phyloP scores from a whole-genome alignment of 1,284 basidiomycete genomes.

The Golubevia sp. region DNA sequence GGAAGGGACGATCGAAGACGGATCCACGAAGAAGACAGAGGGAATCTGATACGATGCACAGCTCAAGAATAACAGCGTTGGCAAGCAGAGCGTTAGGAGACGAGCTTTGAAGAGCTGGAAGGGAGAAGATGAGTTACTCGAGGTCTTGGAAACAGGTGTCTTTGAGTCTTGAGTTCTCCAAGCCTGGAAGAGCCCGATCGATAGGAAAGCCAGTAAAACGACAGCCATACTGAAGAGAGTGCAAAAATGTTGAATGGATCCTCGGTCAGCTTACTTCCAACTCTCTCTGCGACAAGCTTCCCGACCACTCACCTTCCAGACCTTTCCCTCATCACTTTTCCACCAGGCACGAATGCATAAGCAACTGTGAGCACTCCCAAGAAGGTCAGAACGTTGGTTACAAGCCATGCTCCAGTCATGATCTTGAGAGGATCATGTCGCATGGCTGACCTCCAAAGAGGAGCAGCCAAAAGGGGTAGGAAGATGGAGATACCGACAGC shows the following conservation, averaged over 20 bases:
- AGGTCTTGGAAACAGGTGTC: background rate
- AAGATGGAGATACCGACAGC: slow-evolving; percentile 74
- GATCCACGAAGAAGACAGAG: no score
- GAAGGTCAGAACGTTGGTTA: slow-evolving; percentile 39
- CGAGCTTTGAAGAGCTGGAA: background rate
- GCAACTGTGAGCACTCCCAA: slow-evolving; percentile 75
- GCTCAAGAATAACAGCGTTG: no score
- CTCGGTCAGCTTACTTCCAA: background rate
- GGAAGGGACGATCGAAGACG: slow-evolving; percentile 65
- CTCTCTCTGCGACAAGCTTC: background rate
- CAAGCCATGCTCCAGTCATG: slow-evolving; percentile 38
- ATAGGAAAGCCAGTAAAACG: slow-evolving; percentile 28
- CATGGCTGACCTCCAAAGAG: slow-evolving; percentile 30
- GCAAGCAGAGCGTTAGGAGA: background rate
- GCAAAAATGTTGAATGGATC: background rate
- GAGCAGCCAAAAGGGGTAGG: slow-evolving; percentile 58
- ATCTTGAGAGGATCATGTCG: slow-evolving; percentile 39
- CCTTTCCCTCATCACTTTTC: slow-evolving; percentile 76
- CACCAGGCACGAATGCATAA: slow-evolving; percentile 90
- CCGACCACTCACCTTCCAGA: slow-evolving; percentile 66
- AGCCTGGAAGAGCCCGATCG: background rate
- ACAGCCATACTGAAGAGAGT: slow-evolving; percentile 50
- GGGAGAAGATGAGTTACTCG: background rate
- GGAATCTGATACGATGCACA: no score
- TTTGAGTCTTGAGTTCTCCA: no score